Conservation (phyloP, 495 filamentous ascomycete species). For the Penicillium cosmopolitanum region DNA sequence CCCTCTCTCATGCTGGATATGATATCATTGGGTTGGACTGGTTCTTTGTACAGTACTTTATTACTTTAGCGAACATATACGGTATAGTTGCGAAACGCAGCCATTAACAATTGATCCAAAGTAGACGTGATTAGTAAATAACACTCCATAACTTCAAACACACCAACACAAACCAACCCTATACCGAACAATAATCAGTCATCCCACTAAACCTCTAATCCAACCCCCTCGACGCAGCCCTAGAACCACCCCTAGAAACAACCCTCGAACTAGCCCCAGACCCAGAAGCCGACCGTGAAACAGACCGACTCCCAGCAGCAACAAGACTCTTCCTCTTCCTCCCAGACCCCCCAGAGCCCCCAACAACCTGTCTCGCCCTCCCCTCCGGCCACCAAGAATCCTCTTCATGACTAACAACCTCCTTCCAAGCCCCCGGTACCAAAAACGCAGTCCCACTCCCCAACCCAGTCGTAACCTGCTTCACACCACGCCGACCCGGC, state of each 20-base stretch:
- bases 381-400: constrained; percentile 25
- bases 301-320: constrained; percentile 5
- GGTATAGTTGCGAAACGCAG: background rate
- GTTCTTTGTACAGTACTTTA: constrained; percentile 28
- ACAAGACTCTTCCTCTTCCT: constrained; percentile 9
- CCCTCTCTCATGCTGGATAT: constrained; percentile 13
- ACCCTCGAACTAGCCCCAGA: constrained; percentile 20
- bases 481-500: constrained; percentile 3
- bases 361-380: constrained; percentile 5
- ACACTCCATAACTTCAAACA: too few relatives aligned
- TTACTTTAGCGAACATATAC: constrained; percentile 23
- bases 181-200: too few relatives aligned
- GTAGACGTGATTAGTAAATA: background rate
- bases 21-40: constrained; percentile 6
- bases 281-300: background rate
- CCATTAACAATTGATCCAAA: background rate
- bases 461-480: constrained; percentile 8
- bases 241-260: constrained; percentile 10
- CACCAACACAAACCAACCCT: too few relatives aligned
- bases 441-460: constrained; percentile 16
- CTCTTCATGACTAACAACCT: constrained; percentile 22
- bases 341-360: background rate
- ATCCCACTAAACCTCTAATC: background rate
- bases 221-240: constrained; percentile 16
- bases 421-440: constrained; percentile 18